phyloP scores from a whole-genome alignment of 257 asterid genomes.

The Mitragyna speciosa region DNA sequence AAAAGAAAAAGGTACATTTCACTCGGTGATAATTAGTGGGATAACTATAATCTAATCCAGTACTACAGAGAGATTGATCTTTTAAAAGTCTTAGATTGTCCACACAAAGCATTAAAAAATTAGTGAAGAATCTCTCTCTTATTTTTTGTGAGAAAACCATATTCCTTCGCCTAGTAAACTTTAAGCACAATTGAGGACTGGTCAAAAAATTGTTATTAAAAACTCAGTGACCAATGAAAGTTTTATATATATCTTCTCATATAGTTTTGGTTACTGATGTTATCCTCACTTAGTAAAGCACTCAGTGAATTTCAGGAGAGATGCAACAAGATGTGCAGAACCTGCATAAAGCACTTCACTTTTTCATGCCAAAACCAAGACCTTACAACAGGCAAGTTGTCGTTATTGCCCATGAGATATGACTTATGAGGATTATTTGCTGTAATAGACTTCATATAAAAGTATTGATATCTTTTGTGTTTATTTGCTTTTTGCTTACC shows the following conservation, averaged over 20 bases:
- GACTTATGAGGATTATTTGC: background rate
- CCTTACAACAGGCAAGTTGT: background rate
- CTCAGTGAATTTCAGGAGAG: background rate
- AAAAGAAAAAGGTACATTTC: background rate
- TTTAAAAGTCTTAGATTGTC: background rate
- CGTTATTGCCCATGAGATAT: background rate
- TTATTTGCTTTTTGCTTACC: constrained; percentile 43
- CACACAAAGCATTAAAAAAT: background rate
- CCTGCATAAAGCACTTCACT: background rate
- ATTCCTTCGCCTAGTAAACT: constrained; percentile 7
- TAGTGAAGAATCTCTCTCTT: constrained; percentile 13
- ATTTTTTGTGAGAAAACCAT: constrained; percentile 13
- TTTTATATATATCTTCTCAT: background rate
- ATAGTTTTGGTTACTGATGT: background rate
- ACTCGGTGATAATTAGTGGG: background rate
- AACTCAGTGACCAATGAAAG: constrained; percentile 2
- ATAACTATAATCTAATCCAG: background rate
- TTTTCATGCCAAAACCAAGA: constrained; percentile 6
- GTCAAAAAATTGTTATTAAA: constrained; percentile 21
- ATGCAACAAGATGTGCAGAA: background rate
- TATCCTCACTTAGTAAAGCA: background rate
- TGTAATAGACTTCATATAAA: constrained; percentile 17
- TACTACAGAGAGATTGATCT: background rate
- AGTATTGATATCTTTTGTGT: background rate
- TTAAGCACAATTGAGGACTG: constrained; percentile 5